A percentile compares a stretch with the other conserved stretches of the same genome.
Conservation (phyloP, 768 basidiomycete genomes). For the Paxillus involutus region DNA sequence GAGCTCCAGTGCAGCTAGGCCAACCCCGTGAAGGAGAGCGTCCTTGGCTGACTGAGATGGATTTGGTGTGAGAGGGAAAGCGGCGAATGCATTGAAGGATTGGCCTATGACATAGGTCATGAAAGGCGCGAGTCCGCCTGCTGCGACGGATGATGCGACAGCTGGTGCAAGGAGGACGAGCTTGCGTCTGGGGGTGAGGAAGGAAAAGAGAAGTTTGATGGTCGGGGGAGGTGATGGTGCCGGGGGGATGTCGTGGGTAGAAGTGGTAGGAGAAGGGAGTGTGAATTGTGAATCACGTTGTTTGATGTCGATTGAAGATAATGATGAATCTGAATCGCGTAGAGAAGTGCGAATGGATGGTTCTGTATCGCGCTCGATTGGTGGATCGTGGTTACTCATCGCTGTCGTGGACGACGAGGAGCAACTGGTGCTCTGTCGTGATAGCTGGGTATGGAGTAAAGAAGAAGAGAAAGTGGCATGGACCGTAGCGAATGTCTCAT, state of each 20-base stretch:
- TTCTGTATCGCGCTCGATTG: constrained; percentile 9
- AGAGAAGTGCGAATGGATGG: constrained; percentile 19
- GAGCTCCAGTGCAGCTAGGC: constrained; percentile 63
- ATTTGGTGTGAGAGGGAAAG: constrained; percentile 45
- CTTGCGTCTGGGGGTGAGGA: constrained; percentile 56
- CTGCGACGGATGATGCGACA: constrained; percentile 53
- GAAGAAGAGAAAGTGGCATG: constrained; percentile 15
- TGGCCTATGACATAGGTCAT: constrained; percentile 84
- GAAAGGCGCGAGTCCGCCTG: constrained; percentile 77
- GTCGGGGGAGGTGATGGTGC: constrained; percentile 44
- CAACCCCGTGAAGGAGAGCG: constrained; percentile 54
- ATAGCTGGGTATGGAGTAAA: constrained; percentile 4
- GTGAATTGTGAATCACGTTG: constrained; percentile 6
- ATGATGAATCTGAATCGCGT: constrained; percentile 2
- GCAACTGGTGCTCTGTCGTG: constrained; percentile 5
- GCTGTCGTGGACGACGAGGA: constrained; percentile 28
- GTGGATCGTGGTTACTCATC: constrained; percentile 34
- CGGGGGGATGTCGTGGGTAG: constrained; percentile 17
- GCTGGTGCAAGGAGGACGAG: constrained; percentile 64
- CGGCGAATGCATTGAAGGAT: constrained; percentile 71
- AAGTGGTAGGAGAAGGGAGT: constrained; percentile 10
- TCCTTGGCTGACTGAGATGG: constrained; percentile 45
- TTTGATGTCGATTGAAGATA: constrained; percentile 21
- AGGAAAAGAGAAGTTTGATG: constrained; percentile 65
- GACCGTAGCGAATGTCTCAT: background rate